phyloP scores from a whole-genome alignment of 208 protist genomes.

The Trypanosoma brucei region DNA sequence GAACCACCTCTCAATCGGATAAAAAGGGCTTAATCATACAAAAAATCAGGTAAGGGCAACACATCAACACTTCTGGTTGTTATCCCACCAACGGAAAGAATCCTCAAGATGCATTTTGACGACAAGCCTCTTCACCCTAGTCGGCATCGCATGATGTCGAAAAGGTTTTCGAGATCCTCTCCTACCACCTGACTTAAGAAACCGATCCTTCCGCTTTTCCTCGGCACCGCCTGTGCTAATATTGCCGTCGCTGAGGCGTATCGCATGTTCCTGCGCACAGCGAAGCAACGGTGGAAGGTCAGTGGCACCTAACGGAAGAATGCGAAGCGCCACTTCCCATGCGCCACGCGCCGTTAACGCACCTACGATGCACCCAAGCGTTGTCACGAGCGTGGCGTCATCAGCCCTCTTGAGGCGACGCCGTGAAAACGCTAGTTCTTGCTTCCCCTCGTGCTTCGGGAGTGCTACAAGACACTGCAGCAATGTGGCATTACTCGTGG shows the following conservation, averaged over 20 bases:
- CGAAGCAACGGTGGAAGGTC: not conserved
- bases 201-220: no score
- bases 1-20: no score
- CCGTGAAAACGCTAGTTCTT: not conserved
- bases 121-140: constrained; percentile 5
- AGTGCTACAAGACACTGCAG: constrained; percentile 2
- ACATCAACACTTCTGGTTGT: not conserved
- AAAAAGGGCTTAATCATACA: no score
- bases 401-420: not conserved
- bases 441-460: not conserved
- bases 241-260: not conserved
- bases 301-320: not conserved
- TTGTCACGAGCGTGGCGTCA: constrained; percentile 5
- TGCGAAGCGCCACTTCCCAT: constrained; percentile 17
- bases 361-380: constrained; percentile 23
- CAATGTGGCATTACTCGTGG: constrained; percentile 10
- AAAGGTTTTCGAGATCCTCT: not conserved
- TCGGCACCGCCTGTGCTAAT: not conserved
- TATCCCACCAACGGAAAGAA: constrained; percentile 14
- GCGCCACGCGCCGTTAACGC: constrained; percentile 21
- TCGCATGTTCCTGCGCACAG: not conserved
- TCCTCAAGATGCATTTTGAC: constrained; percentile 8
- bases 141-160: constrained; percentile 5
- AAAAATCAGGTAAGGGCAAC: no score
- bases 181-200: not conserved